A percentile compares a stretch with the other conserved stretches of the same genome.
phyloP scores from a whole-genome alignment of 139 green algal species.

The Choricystis sp. region DNA sequence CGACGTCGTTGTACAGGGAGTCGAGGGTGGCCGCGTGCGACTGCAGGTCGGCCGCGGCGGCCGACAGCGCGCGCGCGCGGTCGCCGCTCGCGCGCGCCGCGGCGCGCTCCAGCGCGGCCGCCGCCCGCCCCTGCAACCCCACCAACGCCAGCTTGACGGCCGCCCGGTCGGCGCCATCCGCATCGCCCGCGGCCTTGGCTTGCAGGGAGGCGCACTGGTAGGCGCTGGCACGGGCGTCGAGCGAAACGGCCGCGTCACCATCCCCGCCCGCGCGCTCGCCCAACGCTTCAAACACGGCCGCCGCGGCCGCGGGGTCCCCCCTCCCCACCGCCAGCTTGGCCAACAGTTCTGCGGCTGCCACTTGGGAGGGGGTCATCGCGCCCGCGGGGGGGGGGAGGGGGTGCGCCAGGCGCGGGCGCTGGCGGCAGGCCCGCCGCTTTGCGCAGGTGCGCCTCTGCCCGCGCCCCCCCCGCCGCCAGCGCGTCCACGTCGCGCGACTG shows the following conservation, averaged over 20 bases:
- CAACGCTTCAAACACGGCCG: constrained; percentile 36
- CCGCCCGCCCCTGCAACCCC: constrained; percentile 16
- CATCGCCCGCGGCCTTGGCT: neutral
- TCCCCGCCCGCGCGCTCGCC: constrained; percentile 24
- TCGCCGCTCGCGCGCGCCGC: neutral
- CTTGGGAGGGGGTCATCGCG: constrained; percentile 14
- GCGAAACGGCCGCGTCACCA: constrained; percentile 22
- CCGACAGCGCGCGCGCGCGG: neutral
- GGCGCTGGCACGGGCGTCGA: constrained; percentile 32
- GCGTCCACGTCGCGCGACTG: constrained; percentile 13
- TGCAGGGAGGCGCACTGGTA: constrained; percentile 41
- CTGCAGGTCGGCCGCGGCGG: constrained; percentile 16
- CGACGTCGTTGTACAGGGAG: constrained; percentile 69
- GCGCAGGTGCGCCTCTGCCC: constrained; percentile 41
- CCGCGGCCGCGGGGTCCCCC: constrained; percentile 13
- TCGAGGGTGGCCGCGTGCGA: constrained; percentile 19
- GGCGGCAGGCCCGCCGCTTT: constrained; percentile 21
- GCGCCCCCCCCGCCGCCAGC: constrained; percentile 19
- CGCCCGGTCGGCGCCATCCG: constrained; percentile 36
- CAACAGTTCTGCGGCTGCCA: constrained; percentile 26
- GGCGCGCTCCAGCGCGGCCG: constrained; percentile 24
- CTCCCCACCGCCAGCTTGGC: constrained; percentile 35
- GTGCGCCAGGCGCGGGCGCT: constrained; percentile 1
- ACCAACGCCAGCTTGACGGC: neutral
- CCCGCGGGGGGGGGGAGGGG: constrained; percentile 4